Evolutionary conservation across 768 basidiomycete species (phyloP), one percentile per base, ranked within the genome.

Genomic region (Leccinum ochraceum): DNA sequence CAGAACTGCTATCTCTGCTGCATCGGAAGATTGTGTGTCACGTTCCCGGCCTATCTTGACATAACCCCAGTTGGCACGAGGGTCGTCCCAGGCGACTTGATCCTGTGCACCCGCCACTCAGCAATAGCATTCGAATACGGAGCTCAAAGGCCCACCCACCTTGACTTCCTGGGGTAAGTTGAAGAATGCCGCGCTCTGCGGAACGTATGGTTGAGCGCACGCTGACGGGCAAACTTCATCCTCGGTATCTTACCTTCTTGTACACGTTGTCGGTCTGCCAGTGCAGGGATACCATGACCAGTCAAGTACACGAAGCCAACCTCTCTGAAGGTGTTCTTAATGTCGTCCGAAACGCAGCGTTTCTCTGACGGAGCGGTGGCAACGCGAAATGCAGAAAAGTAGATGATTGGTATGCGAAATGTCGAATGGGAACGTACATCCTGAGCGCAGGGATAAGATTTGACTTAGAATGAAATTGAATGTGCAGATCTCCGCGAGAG

Each of bases 41-140:
- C 89, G 87, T 72, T 95, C 94, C 20, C 93, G 83, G 17, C 93
- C 93, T 42, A 90, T 78, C 63, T 80, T 77, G 53, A 95, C 90
- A 71, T 93, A 94, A 34, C 93, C 93, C 58, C 93, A 82, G 67
- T 95, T 94, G 8, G 91, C 83, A 44, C 90, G 85, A 60, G 92
- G 91, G 70, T 92, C 90, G 58, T 90, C 87, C 92, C 92, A 94
- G 59, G 86, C 85, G 6, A 94, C 80, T 61, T 78, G 76, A 53
- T 80, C 76, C 86, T 91, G 34, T 34, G 34, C 5, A 20, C 54
- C 16, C n/a, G 16, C 20, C 36, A 26, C 32, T 65, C 32, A 62
- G 61, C 7, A 22, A 16, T 6, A 48, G 14, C 17, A 30, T 28
- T 44, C 32, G 11, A n/a, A 39, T 14, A 26, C 1, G 3, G 17